phyloP scores from a whole-genome alignment of 129 eudicot genomes.

The Chrysanthemum lavandulifolium region DNA sequence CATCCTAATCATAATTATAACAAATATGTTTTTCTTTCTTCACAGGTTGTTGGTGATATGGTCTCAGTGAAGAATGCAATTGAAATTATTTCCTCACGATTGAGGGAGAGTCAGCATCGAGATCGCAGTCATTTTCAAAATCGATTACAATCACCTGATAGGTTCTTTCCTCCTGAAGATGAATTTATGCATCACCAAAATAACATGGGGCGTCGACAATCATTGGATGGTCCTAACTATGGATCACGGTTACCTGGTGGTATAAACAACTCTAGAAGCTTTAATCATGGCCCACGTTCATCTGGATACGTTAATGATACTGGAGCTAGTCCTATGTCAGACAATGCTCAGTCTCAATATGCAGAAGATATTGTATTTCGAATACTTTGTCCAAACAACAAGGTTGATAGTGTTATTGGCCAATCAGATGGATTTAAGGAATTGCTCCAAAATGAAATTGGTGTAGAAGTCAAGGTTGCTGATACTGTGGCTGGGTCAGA shows the following conservation, averaged over 20 bases:
- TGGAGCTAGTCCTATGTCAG: slow-evolving; percentile 49
- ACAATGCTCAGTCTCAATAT: slow-evolving; percentile 49
- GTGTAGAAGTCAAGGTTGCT: slow-evolving; percentile 79
- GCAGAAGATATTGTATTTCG: slow-evolving; percentile 82
- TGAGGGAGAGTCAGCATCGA: slow-evolving; percentile 97
- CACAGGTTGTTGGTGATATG: slow-evolving; percentile 89
- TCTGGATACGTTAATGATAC: slow-evolving; percentile 50
- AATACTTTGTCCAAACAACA: slow-evolving; percentile 83
- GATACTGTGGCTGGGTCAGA: slow-evolving; percentile 72
- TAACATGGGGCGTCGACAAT: slow-evolving; percentile 46
- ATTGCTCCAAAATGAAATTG: slow-evolving; percentile 88
- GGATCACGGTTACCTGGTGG: slow-evolving; percentile 57
- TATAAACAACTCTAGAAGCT: slow-evolving; percentile 48
- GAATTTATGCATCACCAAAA: slow-evolving; percentile 64
- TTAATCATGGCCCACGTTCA: slow-evolving; percentile 56
- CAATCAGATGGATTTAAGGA: slow-evolving; percentile 91
- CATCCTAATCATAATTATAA: slow-evolving; percentile 1
- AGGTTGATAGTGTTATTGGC: slow-evolving; percentile 77
- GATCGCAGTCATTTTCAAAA: slow-evolving; percentile 74
- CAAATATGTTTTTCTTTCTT: slow-evolving; percentile 24
- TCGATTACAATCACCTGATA: slow-evolving; percentile 75
- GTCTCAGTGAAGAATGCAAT: slow-evolving; percentile 83
- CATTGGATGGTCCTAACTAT: slow-evolving; percentile 57
- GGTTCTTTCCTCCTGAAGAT: slow-evolving; percentile 72
- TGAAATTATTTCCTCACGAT: slow-evolving; percentile 74